Evolutionary conservation across 2,329 filamentous ascomycete genomes (phyloP), one percentile per base, ranked within the genome.

Genomic region (Mycosphaerella sp.): DNA sequence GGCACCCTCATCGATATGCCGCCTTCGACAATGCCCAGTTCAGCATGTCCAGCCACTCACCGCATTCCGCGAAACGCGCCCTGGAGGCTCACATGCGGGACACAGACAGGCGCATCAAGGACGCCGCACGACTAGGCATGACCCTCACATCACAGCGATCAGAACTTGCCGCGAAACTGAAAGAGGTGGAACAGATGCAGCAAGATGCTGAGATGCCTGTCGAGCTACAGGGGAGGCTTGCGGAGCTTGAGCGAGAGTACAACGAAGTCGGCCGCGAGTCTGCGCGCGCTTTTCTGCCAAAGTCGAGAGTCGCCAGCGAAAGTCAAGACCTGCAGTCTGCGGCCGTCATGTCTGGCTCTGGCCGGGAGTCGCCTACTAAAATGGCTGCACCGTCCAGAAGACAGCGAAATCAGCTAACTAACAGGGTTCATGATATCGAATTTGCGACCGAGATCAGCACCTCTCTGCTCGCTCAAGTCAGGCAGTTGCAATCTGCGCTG

Each of bases 401-500:
- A 68, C 80, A 93, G 66, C 81, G 93, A 50, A 97, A 97, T 62
- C 91, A 96, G 66, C 87, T 88, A 2, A 81, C 86, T 8, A 93
- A 84, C 66, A 84, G 90, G 45, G 85, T 95, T 10, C 89, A 97
- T 67, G 93, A 98, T 65, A 95, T 98, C 65, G 89, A 96, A 62
- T 95, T 98, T 65, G 93, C 91, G n/a, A 90, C 93, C 44, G 91
- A 98, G 66, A 96, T 98, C 63, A 96, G 89, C 65, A 95, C 89
- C 5, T 95, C 89, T 1, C 77, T 98, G 45, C 84, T 98, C 45
- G 84, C 86, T n/a, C 93, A 97, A 71, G 87, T 98, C 44, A 85
- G 93, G 56, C 89, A 93, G 66, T 73, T 98, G 49, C 93, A 98
- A 69, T 79, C 84, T 2, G 76, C 95, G 13, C 78, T 98, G 9